Evolutionary conservation across 1,284 basidiomycete species (phyloP).

Genomic region (Microbotryum violaceum): DNA sequence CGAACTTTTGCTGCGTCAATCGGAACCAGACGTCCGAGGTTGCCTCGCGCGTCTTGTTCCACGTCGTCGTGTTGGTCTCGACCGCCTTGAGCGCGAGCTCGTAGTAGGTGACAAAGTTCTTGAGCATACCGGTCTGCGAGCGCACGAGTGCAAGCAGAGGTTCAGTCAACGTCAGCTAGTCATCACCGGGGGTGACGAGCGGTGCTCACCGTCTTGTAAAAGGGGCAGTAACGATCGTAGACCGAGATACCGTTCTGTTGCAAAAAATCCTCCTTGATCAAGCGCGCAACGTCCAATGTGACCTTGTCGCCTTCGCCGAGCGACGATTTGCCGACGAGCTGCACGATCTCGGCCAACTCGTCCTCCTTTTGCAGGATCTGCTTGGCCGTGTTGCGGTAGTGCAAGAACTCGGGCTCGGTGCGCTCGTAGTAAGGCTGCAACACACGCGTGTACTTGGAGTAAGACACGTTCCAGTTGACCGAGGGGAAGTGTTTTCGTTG

Average conservation of each 20-base stretch:
- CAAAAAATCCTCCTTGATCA: conserved; percentile 87
- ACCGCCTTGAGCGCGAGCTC: conserved; percentile 80
- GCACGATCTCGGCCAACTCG: conserved; percentile 97
- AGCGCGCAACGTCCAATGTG: conserved; percentile 90
- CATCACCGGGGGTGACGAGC: no score
- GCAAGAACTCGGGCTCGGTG: conserved; percentile 84
- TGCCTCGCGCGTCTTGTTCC: conserved; percentile 80
- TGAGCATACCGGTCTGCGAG: conserved; percentile 75
- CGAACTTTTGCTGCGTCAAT: conserved; percentile 36
- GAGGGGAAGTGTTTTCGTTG: conserved; percentile 58
- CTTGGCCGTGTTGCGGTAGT: conserved; percentile 83
- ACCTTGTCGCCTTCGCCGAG: conserved; percentile 98
- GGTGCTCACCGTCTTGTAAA: conserved; percentile 66
- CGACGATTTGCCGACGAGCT: conserved; percentile 96
- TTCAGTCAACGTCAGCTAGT: no score
- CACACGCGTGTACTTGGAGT: conserved; percentile 96
- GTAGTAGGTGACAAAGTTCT: conserved; percentile 92
- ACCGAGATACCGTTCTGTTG: conserved; percentile 99
- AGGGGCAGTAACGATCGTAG: conserved; percentile 95
- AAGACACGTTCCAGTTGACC: conserved; percentile 98
- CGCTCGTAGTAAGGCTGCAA: conserved; percentile 90
- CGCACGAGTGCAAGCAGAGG: no score
- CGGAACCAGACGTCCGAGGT: conserved; percentile 86
- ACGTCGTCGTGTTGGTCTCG: conserved; percentile 74
- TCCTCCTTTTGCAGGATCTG: conserved; percentile 98